Base-by-base conservation (phyloP, 352 stramenopile species). In the Phytopythium sindhum region DNA sequence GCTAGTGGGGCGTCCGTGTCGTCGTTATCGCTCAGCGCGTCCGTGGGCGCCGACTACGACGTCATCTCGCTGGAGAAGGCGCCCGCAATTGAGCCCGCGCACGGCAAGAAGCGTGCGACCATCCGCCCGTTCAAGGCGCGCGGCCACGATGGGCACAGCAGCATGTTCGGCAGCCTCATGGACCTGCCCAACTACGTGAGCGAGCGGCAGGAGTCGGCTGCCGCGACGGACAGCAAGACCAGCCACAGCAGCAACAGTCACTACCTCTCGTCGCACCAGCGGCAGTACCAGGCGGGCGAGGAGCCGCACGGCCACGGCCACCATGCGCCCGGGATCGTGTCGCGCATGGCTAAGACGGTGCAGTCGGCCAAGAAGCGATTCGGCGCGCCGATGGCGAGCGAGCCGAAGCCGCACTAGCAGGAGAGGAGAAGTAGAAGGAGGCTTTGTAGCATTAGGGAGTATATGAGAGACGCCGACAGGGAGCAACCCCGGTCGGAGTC, bases 311-410 rank as follows among this genome's bases (percentile, higher is more conserved):
- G 61, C 21, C 67, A 55, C 63, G 57, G 60, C 26, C 37, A 57
- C 48, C 61, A 68, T 10, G 35, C 57, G 5, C 72, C 66, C 4
- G 67, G 71, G 28, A 69, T 88, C 47, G 67, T 73, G 23, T 76
- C 75, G 17, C 74, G 89, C 24, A 63, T 89, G 48, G 70, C 73
- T 29, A 89, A 85, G 62, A 86, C 80, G 0, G 60, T 89, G n/a
- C n/a, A n/a, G n/a, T n/a, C n/a, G n/a, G n/a, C n/a, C 15, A 79
- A 74, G 45, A 89, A 86, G 61, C 73, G 81, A 47, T 57, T 91
- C n/a, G 28, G 29, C 7, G 47, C 21, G n/a, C 42, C 42, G 42
- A 51, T 45, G 15, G 35, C 26, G 24, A 23, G 48, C 28, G 48
- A 55, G 17, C 3, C 6, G 14, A 55, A n/a, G 28, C 24, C 48